A percentile compares a stretch with the other conserved stretches of the same genome.
Conservation (phyloP, 2,329 filamentous ascomycete species). For the Aspergillus sp. region DNA sequence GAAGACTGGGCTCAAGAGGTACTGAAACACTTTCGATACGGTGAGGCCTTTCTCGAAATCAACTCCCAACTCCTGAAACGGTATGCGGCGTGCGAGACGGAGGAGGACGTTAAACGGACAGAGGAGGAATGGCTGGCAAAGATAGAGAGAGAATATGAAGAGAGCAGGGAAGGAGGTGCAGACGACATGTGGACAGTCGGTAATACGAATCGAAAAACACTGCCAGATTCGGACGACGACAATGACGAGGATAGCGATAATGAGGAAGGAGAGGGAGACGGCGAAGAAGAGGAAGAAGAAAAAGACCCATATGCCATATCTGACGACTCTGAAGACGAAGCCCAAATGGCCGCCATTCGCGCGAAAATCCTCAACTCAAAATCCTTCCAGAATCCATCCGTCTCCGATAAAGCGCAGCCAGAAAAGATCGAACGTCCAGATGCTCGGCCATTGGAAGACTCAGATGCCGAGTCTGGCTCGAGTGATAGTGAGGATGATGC, state of each 20-base stretch:
- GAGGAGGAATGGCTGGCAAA: slow-evolving; percentile 87
- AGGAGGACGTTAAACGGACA: slow-evolving; percentile 77
- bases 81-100: slow-evolving; percentile 81
- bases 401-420: slow-evolving; percentile 54
- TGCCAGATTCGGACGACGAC: slow-evolving; percentile 55
- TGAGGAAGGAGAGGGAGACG: slow-evolving; percentile 45
- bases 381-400: slow-evolving; percentile 66
- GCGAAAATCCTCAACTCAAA: slow-evolving; percentile 89
- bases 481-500: slow-evolving; percentile 58
- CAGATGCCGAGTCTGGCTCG: slow-evolving; percentile 69
- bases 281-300: slow-evolving; percentile 46
- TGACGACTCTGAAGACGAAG: slow-evolving; percentile 77
- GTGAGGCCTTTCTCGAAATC: slow-evolving; percentile 83
- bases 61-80: slow-evolving; percentile 77
- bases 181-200: slow-evolving; percentile 88
- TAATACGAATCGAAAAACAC: slow-evolving; percentile 71
- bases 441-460: slow-evolving; percentile 53
- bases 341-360: slow-evolving; percentile 89
- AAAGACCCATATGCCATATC: slow-evolving; percentile 74
- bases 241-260: slow-evolving; percentile 40
- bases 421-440: slow-evolving; percentile 64
- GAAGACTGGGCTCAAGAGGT: slow-evolving; percentile 86
- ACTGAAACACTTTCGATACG: slow-evolving; percentile 83
- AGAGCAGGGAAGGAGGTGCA: slow-evolving; percentile 64
- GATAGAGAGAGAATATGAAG: slow-evolving; percentile 84